A percentile compares a stretch with the other conserved stretches of the same genome.
phyloP scores from a whole-genome alignment of 2,329 filamentous ascomycete genomes.

The Pezicula rhizophila region DNA sequence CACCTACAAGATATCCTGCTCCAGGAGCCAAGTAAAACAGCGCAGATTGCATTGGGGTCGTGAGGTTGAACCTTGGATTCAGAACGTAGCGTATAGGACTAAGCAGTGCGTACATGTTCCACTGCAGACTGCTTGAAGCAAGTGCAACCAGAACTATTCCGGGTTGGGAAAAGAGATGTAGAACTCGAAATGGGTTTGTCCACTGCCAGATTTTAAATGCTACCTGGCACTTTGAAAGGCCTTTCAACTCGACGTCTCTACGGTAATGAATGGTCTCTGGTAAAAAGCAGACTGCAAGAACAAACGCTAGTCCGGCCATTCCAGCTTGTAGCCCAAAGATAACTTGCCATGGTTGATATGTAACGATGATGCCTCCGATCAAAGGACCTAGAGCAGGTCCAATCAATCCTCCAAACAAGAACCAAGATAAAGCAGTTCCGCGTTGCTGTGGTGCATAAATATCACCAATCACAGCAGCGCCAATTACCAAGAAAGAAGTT shows the following conservation, averaged over 20 bases:
- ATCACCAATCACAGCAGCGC: conserved; percentile 62
- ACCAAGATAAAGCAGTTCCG: conserved; percentile 69
- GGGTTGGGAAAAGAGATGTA: too few species aligned
- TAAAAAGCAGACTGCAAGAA: conserved; percentile 59
- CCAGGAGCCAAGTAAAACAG: conserved; percentile 72
- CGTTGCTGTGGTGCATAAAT: conserved; percentile 61
- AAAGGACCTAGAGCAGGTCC: conserved; percentile 67
- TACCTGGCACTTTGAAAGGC: too few species aligned
- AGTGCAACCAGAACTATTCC: conserved; percentile 30
- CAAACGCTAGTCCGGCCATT: conserved; percentile 51
- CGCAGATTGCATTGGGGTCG: conserved; percentile 58
- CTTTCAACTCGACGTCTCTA: conserved; percentile 44
- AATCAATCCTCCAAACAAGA: conserved; percentile 63
- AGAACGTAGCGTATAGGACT: conserved; percentile 68
- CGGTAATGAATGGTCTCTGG: conserved; percentile 67
- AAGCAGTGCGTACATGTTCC: conserved; percentile 68
- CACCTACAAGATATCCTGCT: conserved; percentile 61
- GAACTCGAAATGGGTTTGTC: too few species aligned
- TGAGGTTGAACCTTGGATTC: conserved; percentile 66
- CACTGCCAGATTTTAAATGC: too few species aligned
- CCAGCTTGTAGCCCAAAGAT: conserved; percentile 76
- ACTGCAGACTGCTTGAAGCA: conserved; percentile 36
- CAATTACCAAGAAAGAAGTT: conserved; percentile 67
- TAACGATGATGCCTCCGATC: conserved; percentile 71
- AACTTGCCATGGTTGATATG: conserved; percentile 63